Base-by-base conservation (phyloP, 2,329 filamentous ascomycete species). In the Botrytis porri region DNA sequence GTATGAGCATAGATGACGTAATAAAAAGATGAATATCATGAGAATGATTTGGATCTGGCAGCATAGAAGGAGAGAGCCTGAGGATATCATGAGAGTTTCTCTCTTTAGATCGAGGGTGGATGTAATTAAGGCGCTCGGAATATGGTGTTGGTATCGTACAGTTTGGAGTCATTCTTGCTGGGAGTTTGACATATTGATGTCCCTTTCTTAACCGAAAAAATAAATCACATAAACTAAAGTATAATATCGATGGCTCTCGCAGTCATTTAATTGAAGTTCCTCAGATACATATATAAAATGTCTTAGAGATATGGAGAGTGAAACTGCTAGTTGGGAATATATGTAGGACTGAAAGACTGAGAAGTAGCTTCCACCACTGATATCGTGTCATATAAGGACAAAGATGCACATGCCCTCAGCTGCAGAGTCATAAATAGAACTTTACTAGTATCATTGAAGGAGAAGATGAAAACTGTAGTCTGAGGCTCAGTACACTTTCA, bases 261-360 rank as follows among this genome's bases (percentile, higher is more conserved):
- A 29, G 14, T 57, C 7, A 29, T 18, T 29, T 4, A 7, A 29
- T 29, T 9, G n/a, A 8, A 18, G 14, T 29, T 57, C 3, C 6
- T 7, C 7, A 29, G 7, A 18, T 29, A 29, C n/a, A 9, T 16
- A 9, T 9, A 57, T 4, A 57, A 4, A 5, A 57, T 4, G 0
- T 57, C 14, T 7, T 29, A 18, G 14, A 29, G 6, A 57, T 29
- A 29, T 29, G 32, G 6, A 32, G 51, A 57, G n/a, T 54, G 25
- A 16, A n/a, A 3, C 12, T 14, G 2, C 4, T 29, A 0, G n/a
- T 29, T 2, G 0, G 8, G 18, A 32, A 29, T 9, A 18, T 4
- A 7, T 57, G 14, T 4, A 57, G n/a, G 6, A 16, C 25, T 8
- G 6, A 18, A 29, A 29, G 25, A 57, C n/a, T 51, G 48, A 2